Base-by-base conservation (phyloP, 495 filamentous ascomycete genomes). In the Physcia stellaris region DNA sequence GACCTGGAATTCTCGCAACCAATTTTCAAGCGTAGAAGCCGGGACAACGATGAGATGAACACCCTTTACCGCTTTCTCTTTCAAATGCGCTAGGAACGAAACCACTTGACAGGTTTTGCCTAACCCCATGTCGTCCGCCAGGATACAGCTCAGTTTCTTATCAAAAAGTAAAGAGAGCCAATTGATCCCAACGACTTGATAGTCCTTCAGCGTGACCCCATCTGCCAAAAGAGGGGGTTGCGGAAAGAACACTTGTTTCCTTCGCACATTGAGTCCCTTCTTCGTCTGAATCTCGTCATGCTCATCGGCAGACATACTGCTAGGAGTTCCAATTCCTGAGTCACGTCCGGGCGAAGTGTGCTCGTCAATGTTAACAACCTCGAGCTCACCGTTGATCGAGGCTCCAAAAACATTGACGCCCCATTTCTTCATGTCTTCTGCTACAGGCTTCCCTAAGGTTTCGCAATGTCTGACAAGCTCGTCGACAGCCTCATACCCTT, bases 101-200 rank as follows among this genome's bases (percentile, higher is more conserved):
- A 98, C 94, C 38, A 98, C 86, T 51, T 96, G 87, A 48, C 86
- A 94, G 0, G 90, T 98, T 64, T 98, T 98, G 9, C 90, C 90
- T 6, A 96, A 68, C 30, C 90, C 90, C 90, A 98, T 98, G 47
- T 98, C 90, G 54, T 98, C 90, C 0, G 90, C 92, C 12, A 98
- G 64, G 43, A 98, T 96, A 32, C 86, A 81, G 40, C 81, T 85
- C 39, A 88, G 61, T 17, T 76, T 66, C 28, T 83, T 76, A 32
- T 79, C 60, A 47, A 82, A 94, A 23, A 96, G 64, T 17, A 95
- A 57, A 32, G 71, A 68, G 33, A 96, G 63, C 92, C 92, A 98
- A 50, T 96, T 98, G 22, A 98, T 68, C 16, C 90, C 90, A 19
- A 94, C 84, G 29, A 96, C 55, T 54, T 98, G 90, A 47, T 95